These are phyloP conservation scores for Nothophaeocryptopus gaeumannii DNA, from an alignment of 2,329 filamentous ascomycete genomes.

Conservation along the genomic window DNA sequence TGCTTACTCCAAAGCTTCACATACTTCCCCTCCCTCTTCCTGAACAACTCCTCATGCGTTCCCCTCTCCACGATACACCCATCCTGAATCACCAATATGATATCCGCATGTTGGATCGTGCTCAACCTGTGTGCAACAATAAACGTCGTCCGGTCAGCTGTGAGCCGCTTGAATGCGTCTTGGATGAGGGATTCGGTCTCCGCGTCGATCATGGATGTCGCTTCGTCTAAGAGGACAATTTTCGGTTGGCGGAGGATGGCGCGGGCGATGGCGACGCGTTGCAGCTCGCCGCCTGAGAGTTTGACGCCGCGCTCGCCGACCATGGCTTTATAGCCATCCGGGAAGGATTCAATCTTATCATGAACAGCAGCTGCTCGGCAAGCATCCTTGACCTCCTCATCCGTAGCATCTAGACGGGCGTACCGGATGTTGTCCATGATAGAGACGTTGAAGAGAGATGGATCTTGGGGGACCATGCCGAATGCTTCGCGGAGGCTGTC, in stretches of 20 bases:
- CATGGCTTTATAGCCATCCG: slow-evolving; percentile 66
- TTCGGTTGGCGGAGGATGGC: slow-evolving; percentile 65
- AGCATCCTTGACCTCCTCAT: slow-evolving; percentile 59
- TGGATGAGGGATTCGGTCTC: slow-evolving; percentile 55
- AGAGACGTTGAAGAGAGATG: slow-evolving; percentile 62
- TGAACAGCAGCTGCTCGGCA: slow-evolving; percentile 63
- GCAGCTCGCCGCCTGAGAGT: slow-evolving; percentile 80
- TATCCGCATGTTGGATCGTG: slow-evolving; percentile 73
- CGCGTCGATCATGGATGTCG: slow-evolving; percentile 65
- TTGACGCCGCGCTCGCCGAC: slow-evolving; percentile 77
- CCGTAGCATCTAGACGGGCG: slow-evolving; percentile 58
- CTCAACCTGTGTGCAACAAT: slow-evolving; percentile 75
- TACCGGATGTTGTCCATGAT: slow-evolving; percentile 66
- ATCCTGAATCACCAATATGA: slow-evolving; percentile 71
- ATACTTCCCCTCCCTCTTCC: slow-evolving; percentile 31
- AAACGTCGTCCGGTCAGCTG: slow-evolving; percentile 66
- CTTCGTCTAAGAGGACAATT: slow-evolving; percentile 72
- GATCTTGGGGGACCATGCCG: slow-evolving; percentile 64
- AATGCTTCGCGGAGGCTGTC: slow-evolving; percentile 57
- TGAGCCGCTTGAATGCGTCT: slow-evolving; percentile 57
- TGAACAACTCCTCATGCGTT: slow-evolving; percentile 69
- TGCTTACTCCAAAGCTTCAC: slow-evolving; percentile 36
- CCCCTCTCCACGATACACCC: slow-evolving; percentile 72
- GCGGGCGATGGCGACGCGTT: slow-evolving; percentile 73
- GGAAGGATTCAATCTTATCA: slow-evolving; percentile 60